Conservation (phyloP, 2,329 filamentous ascomycete genomes). For the Fusarium tjaetaba region DNA sequence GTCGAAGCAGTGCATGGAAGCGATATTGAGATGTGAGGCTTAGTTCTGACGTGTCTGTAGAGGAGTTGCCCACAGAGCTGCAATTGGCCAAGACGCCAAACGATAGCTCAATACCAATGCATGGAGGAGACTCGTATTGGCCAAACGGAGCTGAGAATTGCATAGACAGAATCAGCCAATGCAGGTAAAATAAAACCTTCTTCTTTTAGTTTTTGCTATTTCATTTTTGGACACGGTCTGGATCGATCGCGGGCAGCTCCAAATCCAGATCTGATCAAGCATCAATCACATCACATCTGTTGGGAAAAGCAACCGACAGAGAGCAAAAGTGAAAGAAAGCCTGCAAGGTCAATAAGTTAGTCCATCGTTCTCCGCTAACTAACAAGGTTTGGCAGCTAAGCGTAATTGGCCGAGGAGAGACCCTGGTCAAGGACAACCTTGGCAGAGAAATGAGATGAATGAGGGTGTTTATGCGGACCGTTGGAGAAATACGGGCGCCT, state of each 20-base stretch:
- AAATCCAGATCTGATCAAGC: slow-evolving; percentile 22
- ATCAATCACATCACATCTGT: not conserved
- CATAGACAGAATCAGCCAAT: not conserved
- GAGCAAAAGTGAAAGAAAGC: slow-evolving; percentile 4
- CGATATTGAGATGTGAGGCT: slow-evolving; percentile 28
- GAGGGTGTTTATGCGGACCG: slow-evolving; percentile 28
- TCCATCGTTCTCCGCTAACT: not conserved
- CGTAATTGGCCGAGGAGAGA: slow-evolving; percentile 26
- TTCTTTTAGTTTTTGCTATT: not conserved
- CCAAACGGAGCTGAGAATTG: slow-evolving; percentile 1
- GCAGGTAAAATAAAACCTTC: not conserved
- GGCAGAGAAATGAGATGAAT: slow-evolving; percentile 39
- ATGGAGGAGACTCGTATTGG: not conserved
- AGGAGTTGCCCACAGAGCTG: slow-evolving; percentile 2
- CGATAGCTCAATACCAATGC: slow-evolving; percentile 12
- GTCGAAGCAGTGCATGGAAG: slow-evolving; percentile 23
- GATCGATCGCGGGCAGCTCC: slow-evolving; percentile 23
- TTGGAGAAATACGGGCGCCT: not conserved
- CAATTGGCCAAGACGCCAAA: slow-evolving; percentile 17
- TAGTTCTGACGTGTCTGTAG: slow-evolving; percentile 33
- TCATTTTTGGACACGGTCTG: slow-evolving; percentile 32
- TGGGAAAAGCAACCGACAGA: not conserved
- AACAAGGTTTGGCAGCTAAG: slow-evolving; percentile 21
- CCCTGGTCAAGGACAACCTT: slow-evolving; percentile 26
- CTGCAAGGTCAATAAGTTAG: not conserved